These are phyloP conservation scores for Peronospora farinosa DNA, from an alignment of 352 stramenopile species.

Conservation along the genomic window DNA sequence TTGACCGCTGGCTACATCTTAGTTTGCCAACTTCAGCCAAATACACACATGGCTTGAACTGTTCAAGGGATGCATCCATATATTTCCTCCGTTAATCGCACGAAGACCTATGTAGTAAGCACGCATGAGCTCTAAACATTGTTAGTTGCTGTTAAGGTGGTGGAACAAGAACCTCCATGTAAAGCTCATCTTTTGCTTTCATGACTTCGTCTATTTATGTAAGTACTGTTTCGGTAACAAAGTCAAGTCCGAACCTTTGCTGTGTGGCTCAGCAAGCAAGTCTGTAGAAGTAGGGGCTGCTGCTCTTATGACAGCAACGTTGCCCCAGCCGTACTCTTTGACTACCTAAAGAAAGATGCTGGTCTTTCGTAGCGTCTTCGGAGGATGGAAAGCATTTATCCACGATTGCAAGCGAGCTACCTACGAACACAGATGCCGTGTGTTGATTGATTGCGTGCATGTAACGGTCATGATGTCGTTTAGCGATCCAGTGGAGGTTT, in stretches of 20 bases:
- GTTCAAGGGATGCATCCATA: too few relatives aligned
- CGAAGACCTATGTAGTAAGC: too few relatives aligned
- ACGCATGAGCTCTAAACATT: too few relatives aligned
- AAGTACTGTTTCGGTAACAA: constrained; percentile 2
- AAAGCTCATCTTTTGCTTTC: background rate
- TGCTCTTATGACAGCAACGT: constrained; percentile 16
- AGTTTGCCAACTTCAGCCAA: too few relatives aligned
- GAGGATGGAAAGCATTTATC: background rate
- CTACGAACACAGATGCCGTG: background rate
- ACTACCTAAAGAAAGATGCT: background rate
- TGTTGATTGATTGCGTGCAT: background rate
- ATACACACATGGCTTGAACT: too few relatives aligned
- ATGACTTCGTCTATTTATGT: constrained; percentile 1
- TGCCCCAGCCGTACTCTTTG: background rate
- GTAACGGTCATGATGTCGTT: too few relatives aligned
- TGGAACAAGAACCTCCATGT: background rate
- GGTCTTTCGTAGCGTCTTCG: background rate
- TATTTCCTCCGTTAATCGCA: too few relatives aligned
- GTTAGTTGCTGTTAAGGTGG: background rate
- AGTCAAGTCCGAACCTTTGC: constrained; percentile 11
- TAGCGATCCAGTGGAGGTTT: background rate
- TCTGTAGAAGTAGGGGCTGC: background rate
- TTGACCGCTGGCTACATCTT: too few relatives aligned
- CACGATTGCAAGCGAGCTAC: background rate
- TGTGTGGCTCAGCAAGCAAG: constrained; percentile 8